Percentiles rank a stretch among this genome's conserved stretches.
These are phyloP conservation scores for Mentha longifolia DNA, from an alignment of 257 asterid genomes.

Conservation along the genomic window DNA sequence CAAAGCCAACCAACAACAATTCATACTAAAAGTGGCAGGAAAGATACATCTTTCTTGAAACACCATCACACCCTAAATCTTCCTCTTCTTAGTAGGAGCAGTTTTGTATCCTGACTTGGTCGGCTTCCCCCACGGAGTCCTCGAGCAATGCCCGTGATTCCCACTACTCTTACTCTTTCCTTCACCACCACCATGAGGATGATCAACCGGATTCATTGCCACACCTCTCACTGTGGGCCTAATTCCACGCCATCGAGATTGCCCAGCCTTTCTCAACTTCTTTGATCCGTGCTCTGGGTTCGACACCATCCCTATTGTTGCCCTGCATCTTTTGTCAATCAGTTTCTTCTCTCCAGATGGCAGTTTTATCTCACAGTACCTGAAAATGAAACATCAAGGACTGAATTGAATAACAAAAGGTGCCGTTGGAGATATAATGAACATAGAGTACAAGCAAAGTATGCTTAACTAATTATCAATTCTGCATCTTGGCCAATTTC, in stretches of 20 bases:
- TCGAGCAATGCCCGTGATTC: constrained; percentile 60
- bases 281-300: constrained; percentile 62
- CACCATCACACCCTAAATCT: constrained; percentile 30
- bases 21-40: neutral
- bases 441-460: no score
- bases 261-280: constrained; percentile 86
- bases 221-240: constrained; percentile 89
- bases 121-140: constrained; percentile 91
- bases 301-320: constrained; percentile 64
- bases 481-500: no score
- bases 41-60: neutral
- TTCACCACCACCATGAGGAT: constrained; percentile 96
- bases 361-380: constrained; percentile 72
- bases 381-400: constrained; percentile 15
- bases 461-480: no score
- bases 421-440: no score
- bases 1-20: no score
- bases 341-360: constrained; percentile 74
- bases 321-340: constrained; percentile 70
- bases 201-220: constrained; percentile 90
- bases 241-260: constrained; percentile 75
- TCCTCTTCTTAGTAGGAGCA: constrained; percentile 65
- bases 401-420: neutral
- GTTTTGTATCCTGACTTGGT: constrained; percentile 88
- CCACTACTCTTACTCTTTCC: constrained; percentile 95